Percentiles rank a stretch among this genome's conserved stretches.
Evolutionary conservation across 352 stramenopile species (phyloP).

Genomic region (Poterioochromonas sp.): DNA sequence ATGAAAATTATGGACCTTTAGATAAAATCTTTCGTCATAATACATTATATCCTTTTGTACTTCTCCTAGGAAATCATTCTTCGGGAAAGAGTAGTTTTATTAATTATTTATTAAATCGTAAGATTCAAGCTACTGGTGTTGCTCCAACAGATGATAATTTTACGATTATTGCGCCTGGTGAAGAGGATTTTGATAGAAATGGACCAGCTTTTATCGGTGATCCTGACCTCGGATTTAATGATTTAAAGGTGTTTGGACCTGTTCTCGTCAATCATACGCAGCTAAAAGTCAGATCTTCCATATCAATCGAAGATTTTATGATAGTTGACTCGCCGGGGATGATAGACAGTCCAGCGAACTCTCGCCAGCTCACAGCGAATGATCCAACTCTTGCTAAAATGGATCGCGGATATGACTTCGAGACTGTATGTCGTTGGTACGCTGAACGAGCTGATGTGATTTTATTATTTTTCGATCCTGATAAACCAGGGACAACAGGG

Average conservation of each 20-base stretch:
- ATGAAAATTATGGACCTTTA: conserved; percentile 2
- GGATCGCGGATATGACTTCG: conserved; percentile 89
- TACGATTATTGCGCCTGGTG: conserved; percentile 93
- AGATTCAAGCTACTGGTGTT: conserved; percentile 95
- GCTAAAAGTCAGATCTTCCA: conserved; percentile 88
- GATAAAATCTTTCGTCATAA: not conserved
- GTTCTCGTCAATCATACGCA: conserved; percentile 95
- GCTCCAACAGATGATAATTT: conserved; percentile 98
- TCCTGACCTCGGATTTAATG: conserved; percentile 90
- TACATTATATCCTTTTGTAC: conserved; percentile 78
- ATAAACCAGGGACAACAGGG: conserved; percentile 97
- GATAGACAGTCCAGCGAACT: conserved; percentile 91
- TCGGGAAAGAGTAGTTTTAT: conserved; percentile 98
- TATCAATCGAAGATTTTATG: conserved; percentile 86
- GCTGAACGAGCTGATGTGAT: conserved; percentile 97
- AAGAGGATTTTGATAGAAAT: conserved; percentile 89
- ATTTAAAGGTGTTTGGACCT: conserved; percentile 85
- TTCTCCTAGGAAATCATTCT: conserved; percentile 97
- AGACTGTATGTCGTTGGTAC: conserved; percentile 92
- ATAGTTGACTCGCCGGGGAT: conserved; percentile 97
- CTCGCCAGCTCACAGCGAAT: conserved; percentile 37
- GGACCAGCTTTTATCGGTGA: conserved; percentile 83
- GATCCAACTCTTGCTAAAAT: not conserved
- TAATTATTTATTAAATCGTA: conserved; percentile 90
- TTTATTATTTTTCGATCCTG: conserved; percentile 98